Conservation (phyloP, 305 asterid genomes). For the Lippia alba region DNA sequence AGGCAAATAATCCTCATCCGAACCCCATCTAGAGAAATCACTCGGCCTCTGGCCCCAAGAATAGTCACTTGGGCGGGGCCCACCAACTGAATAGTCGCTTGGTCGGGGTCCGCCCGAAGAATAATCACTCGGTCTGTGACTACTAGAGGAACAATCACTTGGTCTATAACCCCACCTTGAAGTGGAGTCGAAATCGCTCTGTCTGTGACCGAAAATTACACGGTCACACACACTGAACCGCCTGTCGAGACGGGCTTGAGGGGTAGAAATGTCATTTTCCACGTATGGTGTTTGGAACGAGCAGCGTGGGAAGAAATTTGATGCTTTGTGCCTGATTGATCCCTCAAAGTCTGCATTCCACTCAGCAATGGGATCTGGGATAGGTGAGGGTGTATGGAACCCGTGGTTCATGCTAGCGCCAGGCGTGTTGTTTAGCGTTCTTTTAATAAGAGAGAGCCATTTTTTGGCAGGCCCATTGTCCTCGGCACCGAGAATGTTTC, state of each 20-base stretch:
- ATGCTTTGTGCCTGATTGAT: slow-evolving; percentile 62
- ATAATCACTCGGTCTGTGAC: slow-evolving; percentile 75
- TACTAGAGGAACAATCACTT: slow-evolving; percentile 70
- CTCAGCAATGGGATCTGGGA: slow-evolving; percentile 88
- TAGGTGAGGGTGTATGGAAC: slow-evolving; percentile 81
- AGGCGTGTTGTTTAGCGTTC: slow-evolving; percentile 71
- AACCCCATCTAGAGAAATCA: slow-evolving; percentile 86
- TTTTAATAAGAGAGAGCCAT: slow-evolving; percentile 76
- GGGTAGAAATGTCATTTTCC: slow-evolving; percentile 65
- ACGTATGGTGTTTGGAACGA: slow-evolving; percentile 85
- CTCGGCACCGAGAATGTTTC: slow-evolving; percentile 90
- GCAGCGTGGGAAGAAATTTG: slow-evolving; percentile 66
- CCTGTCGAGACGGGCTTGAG: slow-evolving; percentile 80
- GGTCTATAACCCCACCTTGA: slow-evolving; percentile 67
- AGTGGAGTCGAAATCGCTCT: slow-evolving; percentile 69
- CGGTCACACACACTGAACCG: slow-evolving; percentile 85
- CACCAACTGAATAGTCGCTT: slow-evolving; percentile 60
- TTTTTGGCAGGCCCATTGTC: slow-evolving; percentile 95
- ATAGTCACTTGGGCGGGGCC: slow-evolving; percentile 77
- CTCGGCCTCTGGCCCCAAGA: slow-evolving; percentile 90
- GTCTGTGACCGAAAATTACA: slow-evolving; percentile 77
- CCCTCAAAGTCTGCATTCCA: slow-evolving; percentile 96
- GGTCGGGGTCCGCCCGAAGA: slow-evolving; percentile 55
- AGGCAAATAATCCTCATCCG: slow-evolving; percentile 72
- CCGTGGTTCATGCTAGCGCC: slow-evolving; percentile 63